Base-by-base conservation (phyloP, 495 filamentous ascomycete genomes). In the Aspergillus sparsus region DNA sequence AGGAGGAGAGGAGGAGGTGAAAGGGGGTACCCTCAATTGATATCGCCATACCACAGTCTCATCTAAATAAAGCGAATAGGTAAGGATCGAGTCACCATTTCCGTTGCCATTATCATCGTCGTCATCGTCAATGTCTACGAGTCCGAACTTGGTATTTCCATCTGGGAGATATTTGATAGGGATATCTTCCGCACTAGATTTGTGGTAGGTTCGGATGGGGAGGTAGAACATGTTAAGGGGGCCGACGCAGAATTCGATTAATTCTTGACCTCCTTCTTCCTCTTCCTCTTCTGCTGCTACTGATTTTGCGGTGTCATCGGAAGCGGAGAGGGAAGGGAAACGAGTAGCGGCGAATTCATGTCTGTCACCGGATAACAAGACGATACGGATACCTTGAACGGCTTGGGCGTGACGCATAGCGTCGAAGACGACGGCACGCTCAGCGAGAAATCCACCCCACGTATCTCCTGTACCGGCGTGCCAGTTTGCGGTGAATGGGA, bases 401-500 rank as follows among this genome's bases (percentile, higher is more conserved):
- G 80, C 73, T 31, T 87, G 83, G 1, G 86, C 86, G 53, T 87
- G 85, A 92, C 94, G 97, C 85, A 97, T 96, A 8, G 89, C 88
- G 66, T 96, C 87, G 45, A 98, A 85, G 46, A 98, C 83, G 58
- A 74, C 82, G 33, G 79, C 82, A 13, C 94, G 86, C 74, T 98
- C 94, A 46, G 79, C 64, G 11, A 96, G 78, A 73, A 92, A 97
- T 0, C 91, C 92, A 37, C 88, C 91, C 94, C 94, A 98, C 3
- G 94, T 97, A 67, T 98, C 94, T 44, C 83, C 77, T 5, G 80
- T 84, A 56, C 90, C 89, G 63, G 94, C 81, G 32, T 81, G 85
- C 94, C 94, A 98, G 74, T 98, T 98, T 72, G 95, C 93, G 12
- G 94, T 98, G 74, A 98, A 97, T 0, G 94, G 94, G 34, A 97